These are phyloP conservation scores for Hygrophorus russula DNA, from an alignment of 768 basidiomycete genomes.

Conservation along the genomic window DNA sequence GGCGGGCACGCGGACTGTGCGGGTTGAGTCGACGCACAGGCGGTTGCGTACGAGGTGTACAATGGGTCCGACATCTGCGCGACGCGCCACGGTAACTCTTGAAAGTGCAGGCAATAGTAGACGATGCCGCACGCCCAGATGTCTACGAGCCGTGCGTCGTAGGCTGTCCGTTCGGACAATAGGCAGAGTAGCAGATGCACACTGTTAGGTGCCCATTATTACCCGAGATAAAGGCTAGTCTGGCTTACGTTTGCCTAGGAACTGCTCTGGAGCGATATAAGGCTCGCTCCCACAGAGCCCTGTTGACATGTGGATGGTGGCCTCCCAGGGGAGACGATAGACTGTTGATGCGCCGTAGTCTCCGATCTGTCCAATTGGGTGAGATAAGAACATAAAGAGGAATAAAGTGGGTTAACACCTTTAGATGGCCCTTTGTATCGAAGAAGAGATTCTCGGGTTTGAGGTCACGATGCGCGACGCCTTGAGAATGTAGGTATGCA, in stretches of 20 bases:
- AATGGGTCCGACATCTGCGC: conserved; percentile 77
- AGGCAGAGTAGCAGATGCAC: conserved; percentile 10
- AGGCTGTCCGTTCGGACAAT: conserved; percentile 44
- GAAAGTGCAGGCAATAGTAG: conserved; percentile 97
- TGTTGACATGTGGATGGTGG: conserved; percentile 92
- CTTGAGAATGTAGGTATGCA: conserved; percentile 87
- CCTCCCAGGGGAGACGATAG: conserved; percentile 96
- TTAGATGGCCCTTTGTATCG: conserved; percentile 83
- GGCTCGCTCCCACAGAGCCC: conserved; percentile 97
- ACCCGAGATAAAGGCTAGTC: conserved; percentile 18
- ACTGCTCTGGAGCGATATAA: conserved; percentile 98
- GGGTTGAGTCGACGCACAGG: conserved; percentile 36
- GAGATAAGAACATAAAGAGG: background rate
- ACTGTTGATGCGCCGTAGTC: conserved; percentile 99
- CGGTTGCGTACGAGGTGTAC: conserved; percentile 64
- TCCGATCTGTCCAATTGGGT: conserved; percentile 55
- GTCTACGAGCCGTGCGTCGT: conserved; percentile 94
- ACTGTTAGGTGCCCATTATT: conserved; percentile 26
- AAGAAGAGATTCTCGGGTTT: conserved; percentile 98
- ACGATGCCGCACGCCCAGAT: conserved; percentile 97
- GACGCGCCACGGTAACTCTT: conserved; percentile 95
- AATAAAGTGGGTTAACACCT: conserved; percentile 50
- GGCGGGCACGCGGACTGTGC: conserved; percentile 38
- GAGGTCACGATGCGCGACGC: conserved; percentile 95
- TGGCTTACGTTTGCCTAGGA: conserved; percentile 87